Conservation (phyloP, 306 rosid species). For the Malus sylvestris region DNA sequence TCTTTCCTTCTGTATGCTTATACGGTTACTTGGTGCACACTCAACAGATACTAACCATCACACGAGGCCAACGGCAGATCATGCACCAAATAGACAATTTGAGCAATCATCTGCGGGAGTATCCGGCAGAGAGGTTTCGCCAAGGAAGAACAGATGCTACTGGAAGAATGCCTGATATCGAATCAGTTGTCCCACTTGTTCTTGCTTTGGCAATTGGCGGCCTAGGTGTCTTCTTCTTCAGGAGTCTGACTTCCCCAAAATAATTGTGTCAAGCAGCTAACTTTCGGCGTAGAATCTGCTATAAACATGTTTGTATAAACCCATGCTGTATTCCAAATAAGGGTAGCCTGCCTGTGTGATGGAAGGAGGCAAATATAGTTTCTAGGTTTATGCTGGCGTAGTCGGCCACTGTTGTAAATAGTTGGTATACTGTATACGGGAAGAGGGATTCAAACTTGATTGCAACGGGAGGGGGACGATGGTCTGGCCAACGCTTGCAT, state of each 20-base stretch:
- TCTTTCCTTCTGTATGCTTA: neutral
- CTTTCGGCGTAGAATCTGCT: neutral
- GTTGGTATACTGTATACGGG: neutral
- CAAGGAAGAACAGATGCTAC: constrained; percentile 38
- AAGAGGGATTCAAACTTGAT: neutral
- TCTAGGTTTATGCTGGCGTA: neutral
- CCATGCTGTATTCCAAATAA: neutral
- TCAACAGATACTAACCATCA: constrained; percentile 51
- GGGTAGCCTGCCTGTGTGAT: neutral
- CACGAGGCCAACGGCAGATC: constrained; percentile 76
- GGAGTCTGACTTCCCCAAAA: constrained; percentile 45
- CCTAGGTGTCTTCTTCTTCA: constrained; percentile 52
- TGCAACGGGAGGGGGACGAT: neutral
- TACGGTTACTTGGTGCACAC: neutral
- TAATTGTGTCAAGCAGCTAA: constrained; percentile 13
- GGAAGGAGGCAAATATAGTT: neutral
- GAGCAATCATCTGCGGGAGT: constrained; percentile 71
- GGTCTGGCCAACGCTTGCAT: neutral
- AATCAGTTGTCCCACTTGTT: constrained; percentile 42
- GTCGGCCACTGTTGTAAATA: neutral
- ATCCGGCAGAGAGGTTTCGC: constrained; percentile 48
- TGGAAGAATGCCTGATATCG: constrained; percentile 36
- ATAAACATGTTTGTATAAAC: neutral
- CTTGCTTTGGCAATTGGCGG: constrained; percentile 71
- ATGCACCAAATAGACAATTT: constrained; percentile 72